Evolutionary conservation across 2,329 filamentous ascomycete species (phyloP).

Genomic region (Monosporascus sp.): DNA sequence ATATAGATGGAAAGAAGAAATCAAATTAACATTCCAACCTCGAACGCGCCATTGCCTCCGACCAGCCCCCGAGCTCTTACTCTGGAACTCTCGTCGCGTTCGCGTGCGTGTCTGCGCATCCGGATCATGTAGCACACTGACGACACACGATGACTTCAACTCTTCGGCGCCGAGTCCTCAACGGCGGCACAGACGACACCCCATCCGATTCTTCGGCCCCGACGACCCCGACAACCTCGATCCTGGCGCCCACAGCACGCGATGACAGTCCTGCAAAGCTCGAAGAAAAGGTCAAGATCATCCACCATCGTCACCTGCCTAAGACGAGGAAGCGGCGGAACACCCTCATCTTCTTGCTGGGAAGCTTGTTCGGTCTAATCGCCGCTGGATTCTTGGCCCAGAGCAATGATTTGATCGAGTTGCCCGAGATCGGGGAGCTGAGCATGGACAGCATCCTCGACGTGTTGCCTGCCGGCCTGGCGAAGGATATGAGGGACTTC

Average conservation of each 20-base stretch:
- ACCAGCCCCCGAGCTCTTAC: too few species aligned
- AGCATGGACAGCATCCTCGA: constrained; percentile 85
- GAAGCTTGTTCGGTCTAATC: constrained; percentile 86
- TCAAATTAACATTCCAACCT: too few species aligned
- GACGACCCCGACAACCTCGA: constrained; percentile 29
- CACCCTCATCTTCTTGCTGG: constrained; percentile 79
- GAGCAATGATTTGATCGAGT: constrained; percentile 81
- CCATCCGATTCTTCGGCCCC: constrained; percentile 19
- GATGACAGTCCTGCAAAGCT: constrained; percentile 31
- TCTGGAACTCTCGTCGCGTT: too few species aligned
- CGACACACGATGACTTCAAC: not conserved
- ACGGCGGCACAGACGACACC: not conserved
- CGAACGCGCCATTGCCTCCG: too few species aligned
- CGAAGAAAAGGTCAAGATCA: constrained; percentile 36
- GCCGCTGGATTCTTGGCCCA: constrained; percentile 85
- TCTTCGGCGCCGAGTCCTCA: constrained; percentile 3
- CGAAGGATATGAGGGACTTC: constrained; percentile 81
- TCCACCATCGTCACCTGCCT: constrained; percentile 34
- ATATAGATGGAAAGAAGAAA: too few species aligned
- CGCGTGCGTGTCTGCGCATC: not conserved
- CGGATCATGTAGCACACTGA: not conserved
- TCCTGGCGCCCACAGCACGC: constrained; percentile 19
- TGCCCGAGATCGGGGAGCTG: constrained; percentile 65
- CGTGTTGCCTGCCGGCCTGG: constrained; percentile 77
- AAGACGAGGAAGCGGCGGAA: constrained; percentile 67